phyloP scores from a whole-genome alignment of 371 early-diverging fungal genomes.

The Mucor indicus region DNA sequence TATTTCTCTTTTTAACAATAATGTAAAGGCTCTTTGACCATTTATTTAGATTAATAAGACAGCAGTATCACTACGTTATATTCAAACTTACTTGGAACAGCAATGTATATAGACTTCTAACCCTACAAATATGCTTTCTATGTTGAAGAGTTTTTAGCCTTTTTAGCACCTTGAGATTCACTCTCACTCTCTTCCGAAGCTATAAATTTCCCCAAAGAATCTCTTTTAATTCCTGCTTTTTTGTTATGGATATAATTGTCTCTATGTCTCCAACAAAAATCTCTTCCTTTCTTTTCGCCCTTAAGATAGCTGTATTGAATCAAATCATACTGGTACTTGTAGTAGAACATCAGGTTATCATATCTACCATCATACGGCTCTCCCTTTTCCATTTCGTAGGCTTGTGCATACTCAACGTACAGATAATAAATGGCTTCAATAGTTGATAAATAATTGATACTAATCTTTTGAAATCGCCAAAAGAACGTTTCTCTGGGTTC shows the following conservation, averaged over 20 bases:
- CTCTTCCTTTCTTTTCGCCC: slow-evolving; percentile 15
- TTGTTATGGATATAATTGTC: slow-evolving; percentile 14
- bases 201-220: slow-evolving; percentile 3
- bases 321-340: slow-evolving; percentile 79
- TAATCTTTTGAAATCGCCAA: slow-evolving; percentile 85
- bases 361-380: slow-evolving; percentile 67
- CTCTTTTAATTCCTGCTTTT: slow-evolving; percentile 1
- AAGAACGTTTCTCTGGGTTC: slow-evolving; percentile 76
- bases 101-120: too few relatives aligned
- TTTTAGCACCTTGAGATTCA: too few relatives aligned
- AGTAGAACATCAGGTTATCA: slow-evolving; percentile 88
- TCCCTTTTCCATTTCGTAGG: slow-evolving; percentile 20
- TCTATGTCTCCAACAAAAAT: slow-evolving; percentile 19
- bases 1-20: too few relatives aligned
- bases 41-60: too few relatives aligned
- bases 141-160: too few relatives aligned
- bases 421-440: slow-evolving; percentile 95
- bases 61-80: too few relatives aligned
- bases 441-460: slow-evolving; percentile 77
- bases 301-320: slow-evolving; percentile 74
- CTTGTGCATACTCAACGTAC: slow-evolving; percentile 67
- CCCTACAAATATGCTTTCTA: too few relatives aligned
- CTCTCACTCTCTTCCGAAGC: too few relatives aligned
- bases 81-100: too few relatives aligned
- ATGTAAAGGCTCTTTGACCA: too few relatives aligned